phyloP scores from a whole-genome alignment of 768 basidiomycete genomes.

The Vararia minispora region DNA sequence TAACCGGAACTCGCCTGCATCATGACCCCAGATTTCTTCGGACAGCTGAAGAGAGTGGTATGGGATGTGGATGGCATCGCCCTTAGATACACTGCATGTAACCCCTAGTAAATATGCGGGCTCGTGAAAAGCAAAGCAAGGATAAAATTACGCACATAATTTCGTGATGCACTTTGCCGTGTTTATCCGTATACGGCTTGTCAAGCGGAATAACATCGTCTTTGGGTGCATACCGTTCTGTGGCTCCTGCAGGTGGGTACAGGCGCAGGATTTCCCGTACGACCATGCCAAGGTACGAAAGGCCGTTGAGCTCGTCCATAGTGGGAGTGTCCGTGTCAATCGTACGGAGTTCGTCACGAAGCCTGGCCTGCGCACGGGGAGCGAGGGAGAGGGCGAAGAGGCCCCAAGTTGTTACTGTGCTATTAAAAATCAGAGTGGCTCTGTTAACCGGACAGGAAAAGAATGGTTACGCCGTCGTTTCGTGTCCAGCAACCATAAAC shows the following conservation, averaged over 20 bases:
- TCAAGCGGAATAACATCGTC: constrained; percentile 22
- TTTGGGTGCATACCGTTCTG: constrained; percentile 14
- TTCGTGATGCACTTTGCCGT: constrained; percentile 5
- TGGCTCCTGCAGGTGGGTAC: constrained; percentile 15
- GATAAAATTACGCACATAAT: constrained; percentile 11
- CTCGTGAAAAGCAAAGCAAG: neutral
- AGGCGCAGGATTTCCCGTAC: constrained; percentile 21
- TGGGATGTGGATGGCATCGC: constrained; percentile 15
- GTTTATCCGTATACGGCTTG: constrained; percentile 12
- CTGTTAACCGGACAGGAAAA: no score
- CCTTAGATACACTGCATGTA: constrained; percentile 7
- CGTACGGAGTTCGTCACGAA: constrained; percentile 22
- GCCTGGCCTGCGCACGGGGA: constrained; percentile 21
- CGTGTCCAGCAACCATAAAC: constrained; percentile 21
- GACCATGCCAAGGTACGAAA: constrained; percentile 23
- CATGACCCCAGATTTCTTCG: constrained; percentile 22
- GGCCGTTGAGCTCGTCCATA: constrained; percentile 22
- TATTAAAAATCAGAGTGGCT: no score
- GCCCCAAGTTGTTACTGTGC: constrained; percentile 24
- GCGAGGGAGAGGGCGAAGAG: constrained; percentile 21
- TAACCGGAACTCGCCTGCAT: constrained; percentile 21
- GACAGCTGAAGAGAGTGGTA: constrained; percentile 17
- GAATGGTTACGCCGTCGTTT: constrained; percentile 22
- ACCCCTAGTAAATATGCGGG: neutral
- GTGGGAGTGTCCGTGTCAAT: constrained; percentile 13